Percentiles rank a stretch among this genome's conserved stretches.
Evolutionary conservation across 441 rosid genomes (phyloP).

Genomic region (Omphalea diandra): DNA sequence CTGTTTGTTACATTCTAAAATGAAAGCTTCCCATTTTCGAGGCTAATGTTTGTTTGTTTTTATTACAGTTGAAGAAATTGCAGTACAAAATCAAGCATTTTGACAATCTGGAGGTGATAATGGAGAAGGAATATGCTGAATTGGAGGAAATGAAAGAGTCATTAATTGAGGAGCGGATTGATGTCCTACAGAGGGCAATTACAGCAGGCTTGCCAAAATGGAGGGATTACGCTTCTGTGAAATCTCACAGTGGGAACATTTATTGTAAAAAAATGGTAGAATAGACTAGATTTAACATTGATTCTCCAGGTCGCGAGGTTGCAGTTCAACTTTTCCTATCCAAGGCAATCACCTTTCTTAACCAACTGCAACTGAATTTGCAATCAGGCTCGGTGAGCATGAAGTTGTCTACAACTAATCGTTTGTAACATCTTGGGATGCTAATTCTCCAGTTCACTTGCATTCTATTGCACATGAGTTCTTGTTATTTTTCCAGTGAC

Average conservation of each 20-base stretch:
- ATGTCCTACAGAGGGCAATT: constrained; percentile 48
- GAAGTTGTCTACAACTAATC: neutral
- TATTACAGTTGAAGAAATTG: constrained; percentile 66
- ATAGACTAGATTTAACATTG: constrained; percentile 1
- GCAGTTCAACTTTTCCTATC: neutral
- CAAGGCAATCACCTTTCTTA: neutral
- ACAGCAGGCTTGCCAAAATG: constrained; percentile 51
- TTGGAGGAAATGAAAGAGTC: constrained; percentile 50
- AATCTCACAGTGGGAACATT: constrained; percentile 23
- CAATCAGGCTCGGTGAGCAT: constrained; percentile 3
- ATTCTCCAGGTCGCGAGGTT: neutral
- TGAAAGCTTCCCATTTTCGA: constrained; percentile 10
- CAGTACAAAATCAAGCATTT: constrained; percentile 58
- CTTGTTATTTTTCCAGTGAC: too few relatives aligned
- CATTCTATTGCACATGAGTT: too few relatives aligned
- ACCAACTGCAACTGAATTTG: neutral
- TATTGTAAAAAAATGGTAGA: neutral
- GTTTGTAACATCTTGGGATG: neutral
- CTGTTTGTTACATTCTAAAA: constrained; percentile 4
- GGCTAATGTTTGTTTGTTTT: constrained; percentile 7
- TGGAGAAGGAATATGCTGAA: constrained; percentile 70
- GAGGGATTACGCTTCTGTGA: constrained; percentile 49
- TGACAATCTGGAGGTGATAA: constrained; percentile 63
- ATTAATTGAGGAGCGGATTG: constrained; percentile 54
- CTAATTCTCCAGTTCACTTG: neutral